Evolutionary conservation across 352 stramenopile genomes (phyloP).

Genomic region (Phytophthora europaea): DNA sequence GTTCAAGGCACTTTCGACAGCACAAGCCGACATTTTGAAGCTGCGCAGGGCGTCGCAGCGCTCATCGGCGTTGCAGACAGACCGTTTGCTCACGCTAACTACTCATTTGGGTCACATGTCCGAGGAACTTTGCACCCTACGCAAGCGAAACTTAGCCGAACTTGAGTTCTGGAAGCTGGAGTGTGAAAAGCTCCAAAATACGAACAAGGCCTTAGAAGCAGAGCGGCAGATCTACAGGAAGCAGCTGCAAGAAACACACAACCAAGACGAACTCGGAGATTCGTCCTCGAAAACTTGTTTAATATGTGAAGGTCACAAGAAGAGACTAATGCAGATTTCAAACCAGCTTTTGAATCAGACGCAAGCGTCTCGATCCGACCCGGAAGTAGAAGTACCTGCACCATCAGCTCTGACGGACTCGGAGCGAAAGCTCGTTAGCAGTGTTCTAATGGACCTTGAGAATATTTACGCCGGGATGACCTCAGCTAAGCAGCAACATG

Average conservation of each 20-base stretch:
- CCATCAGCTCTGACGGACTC: slow-evolving; percentile 37
- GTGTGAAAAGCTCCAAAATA: slow-evolving; percentile 72
- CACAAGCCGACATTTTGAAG: slow-evolving; percentile 55
- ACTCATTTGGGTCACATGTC: slow-evolving; percentile 75
- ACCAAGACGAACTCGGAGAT: slow-evolving; percentile 9
- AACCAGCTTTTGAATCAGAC: slow-evolving; percentile 41
- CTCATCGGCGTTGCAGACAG: slow-evolving; percentile 63
- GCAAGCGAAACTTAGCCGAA: slow-evolving; percentile 66
- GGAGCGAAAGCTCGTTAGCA: slow-evolving; percentile 50
- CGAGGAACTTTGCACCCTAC: slow-evolving; percentile 72
- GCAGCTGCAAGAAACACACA: slow-evolving; percentile 38
- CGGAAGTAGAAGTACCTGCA: slow-evolving; percentile 23
- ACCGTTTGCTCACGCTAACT: slow-evolving; percentile 70
- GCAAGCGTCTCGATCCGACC: neutral
- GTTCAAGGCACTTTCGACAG: slow-evolving; percentile 65
- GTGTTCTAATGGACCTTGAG: slow-evolving; percentile 60
- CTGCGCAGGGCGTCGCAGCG: slow-evolving; percentile 59
- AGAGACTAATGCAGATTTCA: slow-evolving; percentile 59
- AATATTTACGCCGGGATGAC: slow-evolving; percentile 52
- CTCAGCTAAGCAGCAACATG: slow-evolving; percentile 45
- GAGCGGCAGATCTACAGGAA: slow-evolving; percentile 48
- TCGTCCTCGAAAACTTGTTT: slow-evolving; percentile 29
- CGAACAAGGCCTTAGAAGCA: slow-evolving; percentile 45
- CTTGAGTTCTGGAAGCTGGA: slow-evolving; percentile 78
- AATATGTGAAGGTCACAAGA: slow-evolving; percentile 68